phyloP scores from a whole-genome alignment of 495 filamentous ascomycete species.

The Xanthoparmelia taractica region DNA sequence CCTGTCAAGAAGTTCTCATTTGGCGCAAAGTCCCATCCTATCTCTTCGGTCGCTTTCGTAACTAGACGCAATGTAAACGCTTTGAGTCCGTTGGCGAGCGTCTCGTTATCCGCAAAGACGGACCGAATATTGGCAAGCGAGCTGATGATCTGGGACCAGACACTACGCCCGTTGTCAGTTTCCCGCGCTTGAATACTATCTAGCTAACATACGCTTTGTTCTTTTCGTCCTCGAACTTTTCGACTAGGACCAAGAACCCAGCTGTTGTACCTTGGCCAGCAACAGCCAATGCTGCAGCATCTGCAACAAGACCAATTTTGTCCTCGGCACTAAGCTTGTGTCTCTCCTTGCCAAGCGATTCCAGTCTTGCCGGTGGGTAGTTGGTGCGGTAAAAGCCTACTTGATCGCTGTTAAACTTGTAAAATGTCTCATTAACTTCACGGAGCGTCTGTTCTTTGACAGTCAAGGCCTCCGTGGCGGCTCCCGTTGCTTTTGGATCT shows the following conservation, averaged over 20 bases:
- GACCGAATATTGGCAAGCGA: conserved; percentile 59
- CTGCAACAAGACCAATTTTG: conserved; percentile 83
- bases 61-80: conserved; percentile 66
- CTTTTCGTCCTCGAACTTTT: conserved; percentile 70
- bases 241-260: conserved; percentile 68
- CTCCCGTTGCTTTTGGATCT: conserved; percentile 37
- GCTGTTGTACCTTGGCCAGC: conserved; percentile 75
- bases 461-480: conserved; percentile 59
- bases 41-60: conserved; percentile 58
- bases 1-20: conserved; percentile 74
- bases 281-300: conserved; percentile 84
- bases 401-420: conserved; percentile 84
- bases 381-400: conserved; percentile 91
- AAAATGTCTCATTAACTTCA: conserved; percentile 67
- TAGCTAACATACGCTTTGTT: conserved; percentile 57
- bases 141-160: conserved; percentile 76
- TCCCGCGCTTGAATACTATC: conserved; percentile 1
- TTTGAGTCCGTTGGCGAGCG: conserved; percentile 57
- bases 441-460: conserved; percentile 65
- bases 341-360: conserved; percentile 66
- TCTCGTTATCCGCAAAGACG: conserved; percentile 53
- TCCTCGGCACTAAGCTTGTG: conserved; percentile 71
- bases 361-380: conserved; percentile 71
- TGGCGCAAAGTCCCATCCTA: conserved; percentile 75
- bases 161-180: conserved; percentile 36